Conservation (phyloP, 352 stramenopile species). For the Pilasporangium apinafurcum region DNA sequence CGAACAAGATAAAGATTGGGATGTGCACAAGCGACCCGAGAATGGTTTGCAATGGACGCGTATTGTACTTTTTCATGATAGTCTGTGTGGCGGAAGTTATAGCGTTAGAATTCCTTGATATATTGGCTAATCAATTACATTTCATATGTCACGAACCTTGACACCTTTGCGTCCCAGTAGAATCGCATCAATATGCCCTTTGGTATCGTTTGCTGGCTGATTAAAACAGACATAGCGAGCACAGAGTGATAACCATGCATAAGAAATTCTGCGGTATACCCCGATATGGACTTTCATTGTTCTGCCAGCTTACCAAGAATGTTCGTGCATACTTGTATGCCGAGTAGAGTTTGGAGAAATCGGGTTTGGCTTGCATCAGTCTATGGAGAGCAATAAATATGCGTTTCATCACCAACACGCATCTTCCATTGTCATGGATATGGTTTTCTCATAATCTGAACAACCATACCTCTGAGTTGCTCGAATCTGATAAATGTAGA, state of each 20-base stretch:
- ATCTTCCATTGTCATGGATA: neutral
- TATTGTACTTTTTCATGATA: constrained; percentile 74
- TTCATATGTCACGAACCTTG: constrained; percentile 11
- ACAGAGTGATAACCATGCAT: constrained; percentile 1
- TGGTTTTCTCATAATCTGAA: no score
- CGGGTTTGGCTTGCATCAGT: constrained; percentile 40
- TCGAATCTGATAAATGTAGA: constrained; percentile 70
- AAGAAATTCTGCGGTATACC: neutral
- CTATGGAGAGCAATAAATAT: constrained; percentile 7
- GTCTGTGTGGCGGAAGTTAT: no score
- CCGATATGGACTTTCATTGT: neutral
- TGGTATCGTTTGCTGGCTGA: constrained; percentile 30
- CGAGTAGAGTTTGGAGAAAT: constrained; percentile 63
- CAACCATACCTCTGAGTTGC: constrained; percentile 41
- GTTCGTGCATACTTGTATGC: constrained; percentile 69
- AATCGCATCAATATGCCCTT: constrained; percentile 43
- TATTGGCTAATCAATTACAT: neutral
- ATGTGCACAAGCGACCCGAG: constrained; percentile 62
- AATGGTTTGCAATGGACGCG: constrained; percentile 55
- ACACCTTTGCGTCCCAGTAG: constrained; percentile 37
- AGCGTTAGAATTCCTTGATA: no score
- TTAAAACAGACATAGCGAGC: neutral
- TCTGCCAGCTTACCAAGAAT: constrained; percentile 59
- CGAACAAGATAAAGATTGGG: constrained; percentile 63
- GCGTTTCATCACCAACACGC: neutral